A percentile compares a stretch with the other conserved stretches of the same genome.
These are phyloP conservation scores for Chaetomiaceae sp. DNA, from an alignment of 2,329 filamentous ascomycete species.

Conservation along the genomic window DNA sequence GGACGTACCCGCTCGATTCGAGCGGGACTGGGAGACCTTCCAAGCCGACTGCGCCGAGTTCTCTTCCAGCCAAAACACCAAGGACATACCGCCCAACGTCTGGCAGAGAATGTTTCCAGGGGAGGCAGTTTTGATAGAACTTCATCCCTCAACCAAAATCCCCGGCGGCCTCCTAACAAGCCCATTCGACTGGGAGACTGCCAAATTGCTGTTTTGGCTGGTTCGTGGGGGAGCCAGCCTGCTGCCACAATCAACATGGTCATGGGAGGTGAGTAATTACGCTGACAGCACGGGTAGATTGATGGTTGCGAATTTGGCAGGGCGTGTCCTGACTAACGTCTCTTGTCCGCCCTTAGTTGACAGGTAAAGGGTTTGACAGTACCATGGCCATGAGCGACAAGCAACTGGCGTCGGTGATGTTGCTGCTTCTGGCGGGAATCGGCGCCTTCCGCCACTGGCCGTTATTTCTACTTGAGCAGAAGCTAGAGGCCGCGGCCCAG, in stretches of 20 bases:
- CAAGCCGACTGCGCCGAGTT: neutral
- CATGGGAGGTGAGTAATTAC: constrained; percentile 27
- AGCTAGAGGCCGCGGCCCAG: neutral
- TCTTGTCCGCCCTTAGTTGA: constrained; percentile 6
- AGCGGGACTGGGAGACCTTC: constrained; percentile 17
- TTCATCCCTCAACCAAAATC: constrained; percentile 23
- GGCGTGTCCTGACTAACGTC: neutral
- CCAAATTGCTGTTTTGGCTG: constrained; percentile 28
- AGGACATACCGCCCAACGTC: neutral
- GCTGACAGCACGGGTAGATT: neutral
- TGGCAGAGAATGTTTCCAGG: neutral
- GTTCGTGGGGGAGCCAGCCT: constrained; percentile 22
- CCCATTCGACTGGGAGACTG: constrained; percentile 21
- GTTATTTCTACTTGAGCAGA: constrained; percentile 2
- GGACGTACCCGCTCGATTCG: constrained; percentile 13
- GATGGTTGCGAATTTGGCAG: no score
- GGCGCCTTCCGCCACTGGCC: constrained; percentile 19
- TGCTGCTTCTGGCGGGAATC: constrained; percentile 8
- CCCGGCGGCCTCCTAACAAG: constrained; percentile 25
- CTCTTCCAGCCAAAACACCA: neutral
- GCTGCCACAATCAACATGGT: constrained; percentile 23
- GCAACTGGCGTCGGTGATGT: constrained; percentile 1
- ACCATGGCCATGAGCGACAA: constrained; percentile 8
- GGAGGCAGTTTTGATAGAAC: constrained; percentile 16
- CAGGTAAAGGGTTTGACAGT: constrained; percentile 11